phyloP scores from a whole-genome alignment of 257 asterid genomes.

The Anisodus acutangulus region DNA sequence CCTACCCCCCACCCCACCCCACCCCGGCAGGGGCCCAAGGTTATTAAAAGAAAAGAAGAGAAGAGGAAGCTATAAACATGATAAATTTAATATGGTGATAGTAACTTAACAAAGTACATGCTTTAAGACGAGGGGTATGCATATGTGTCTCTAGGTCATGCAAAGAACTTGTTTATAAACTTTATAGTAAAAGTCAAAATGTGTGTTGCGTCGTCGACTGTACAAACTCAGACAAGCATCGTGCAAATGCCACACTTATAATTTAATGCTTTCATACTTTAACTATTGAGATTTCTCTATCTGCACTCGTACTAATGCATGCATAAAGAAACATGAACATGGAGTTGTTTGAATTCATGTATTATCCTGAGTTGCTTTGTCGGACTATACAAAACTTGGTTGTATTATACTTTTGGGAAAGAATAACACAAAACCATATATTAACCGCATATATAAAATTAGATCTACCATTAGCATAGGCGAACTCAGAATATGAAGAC shows the following conservation, averaged over 20 bases:
- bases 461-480: too few species aligned
- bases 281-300: constrained; percentile 18
- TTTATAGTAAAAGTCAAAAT: constrained; percentile 23
- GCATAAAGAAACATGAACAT: not conserved
- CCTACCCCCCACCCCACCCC: not conserved
- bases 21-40: not conserved
- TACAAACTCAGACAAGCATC: constrained; percentile 25
- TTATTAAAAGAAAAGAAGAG: too few species aligned
- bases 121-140: constrained; percentile 6
- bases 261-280: not conserved
- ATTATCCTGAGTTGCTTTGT: not conserved
- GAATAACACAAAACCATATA: not conserved
- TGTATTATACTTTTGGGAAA: constrained; percentile 1
- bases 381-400: not conserved
- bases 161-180: not conserved
- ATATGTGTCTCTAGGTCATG: not conserved
- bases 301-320: not conserved
- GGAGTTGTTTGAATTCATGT: constrained; percentile 20
- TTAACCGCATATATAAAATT: not conserved
- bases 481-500: too few species aligned
- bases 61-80: not conserved
- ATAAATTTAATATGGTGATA: not conserved
- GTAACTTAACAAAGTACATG: not conserved
- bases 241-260: not conserved
- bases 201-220: constrained; percentile 2